Evolutionary conservation across 2,329 filamentous ascomycete genomes (phyloP), one percentile per base, ranked within the genome.

Genomic region (Torrubiella hemipterigena): DNA sequence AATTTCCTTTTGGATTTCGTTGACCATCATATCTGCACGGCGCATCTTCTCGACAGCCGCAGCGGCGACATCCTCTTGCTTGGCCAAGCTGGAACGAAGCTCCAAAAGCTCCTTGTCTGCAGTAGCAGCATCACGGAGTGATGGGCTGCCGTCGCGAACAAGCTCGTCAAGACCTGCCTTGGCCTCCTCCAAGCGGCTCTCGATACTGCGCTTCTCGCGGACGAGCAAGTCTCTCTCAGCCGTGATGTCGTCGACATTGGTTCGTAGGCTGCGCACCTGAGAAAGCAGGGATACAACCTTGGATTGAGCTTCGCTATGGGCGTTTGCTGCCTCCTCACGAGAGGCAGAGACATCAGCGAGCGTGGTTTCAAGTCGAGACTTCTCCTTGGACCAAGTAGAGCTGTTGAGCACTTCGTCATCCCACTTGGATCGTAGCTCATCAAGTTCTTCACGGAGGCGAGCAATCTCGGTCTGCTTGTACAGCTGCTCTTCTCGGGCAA

Each of bases 321-420:
- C 89, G 44, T 77, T 79, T 30, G 86, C 81, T 8, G 91, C 89
- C 54, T 98, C 91, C 42, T 98, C 89, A 3, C 89, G 77, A n/a
- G 86, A 93, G 29, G 83, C 78, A 9, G 82, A 81, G 19, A 96
- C 73, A 51, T 95, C 86, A 30, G 89, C 77, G 33, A 98, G 67
- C 5, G 86, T 93, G 37, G 86, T 76, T 52, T 96, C 89, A 24
- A 98, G 69, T 12, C 89, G 79, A 12, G 85, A 73, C 65, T 96
- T 96, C 60, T 98, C 89, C 62, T 98, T 98, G 10, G 87, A 87
- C 87, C 91, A 96, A 1, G 89, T 94, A 12, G 86, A 93, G 56
- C 85, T 93, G 59, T 96, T 96, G 44, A 96, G 73, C 9, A 96
- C 85, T 58, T 98, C 89, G 46, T 96, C 85, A 48, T 98, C 91